A percentile compares a stretch with the other conserved stretches of the same genome.
Evolutionary conservation across 805 yeast species (phyloP).

Genomic region (Candida maesae): DNA sequence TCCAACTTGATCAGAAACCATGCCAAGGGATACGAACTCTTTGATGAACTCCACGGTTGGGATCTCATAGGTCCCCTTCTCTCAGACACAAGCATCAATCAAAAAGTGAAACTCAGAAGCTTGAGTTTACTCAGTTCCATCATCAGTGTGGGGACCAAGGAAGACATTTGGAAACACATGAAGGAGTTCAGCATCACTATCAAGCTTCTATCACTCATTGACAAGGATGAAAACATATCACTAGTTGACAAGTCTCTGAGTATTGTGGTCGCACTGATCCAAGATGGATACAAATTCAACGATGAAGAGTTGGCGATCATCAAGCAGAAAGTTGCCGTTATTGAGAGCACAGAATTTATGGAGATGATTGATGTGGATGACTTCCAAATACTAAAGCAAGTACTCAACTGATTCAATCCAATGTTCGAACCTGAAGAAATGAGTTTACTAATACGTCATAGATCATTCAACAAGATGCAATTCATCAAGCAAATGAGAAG

Average conservation of each 20-base stretch:
- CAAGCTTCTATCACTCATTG: slow-evolving; percentile 26
- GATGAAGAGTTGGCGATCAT: slow-evolving; percentile 39
- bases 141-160: slow-evolving; percentile 45
- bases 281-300: slow-evolving; percentile 42
- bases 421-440: slow-evolving; percentile 1
- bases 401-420: slow-evolving; percentile 24
- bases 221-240: slow-evolving; percentile 36
- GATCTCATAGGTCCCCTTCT: slow-evolving; percentile 37
- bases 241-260: slow-evolving; percentile 55
- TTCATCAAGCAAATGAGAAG: slow-evolving; percentile 17
- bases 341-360: slow-evolving; percentile 38
- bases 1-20: slow-evolving; percentile 72
- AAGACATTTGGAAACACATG: slow-evolving; percentile 38
- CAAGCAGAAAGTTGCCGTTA: slow-evolving; percentile 31
- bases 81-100: slow-evolving; percentile 18
- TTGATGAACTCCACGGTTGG: slow-evolving; percentile 64
- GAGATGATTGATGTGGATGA: slow-evolving; percentile 55
- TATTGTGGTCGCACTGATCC: slow-evolving; percentile 43
- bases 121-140: slow-evolving; percentile 59
- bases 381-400: slow-evolving; percentile 44
- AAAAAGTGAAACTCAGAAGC: slow-evolving; percentile 48
- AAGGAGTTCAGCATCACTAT: slow-evolving; percentile 26
- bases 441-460: slow-evolving; percentile 14
- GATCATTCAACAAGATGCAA: slow-evolving; percentile 21
- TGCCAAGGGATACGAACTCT: slow-evolving; percentile 48